These are phyloP conservation scores for Acer saccharum DNA, from an alignment of 345 rosid species.

Conservation along the genomic window DNA sequence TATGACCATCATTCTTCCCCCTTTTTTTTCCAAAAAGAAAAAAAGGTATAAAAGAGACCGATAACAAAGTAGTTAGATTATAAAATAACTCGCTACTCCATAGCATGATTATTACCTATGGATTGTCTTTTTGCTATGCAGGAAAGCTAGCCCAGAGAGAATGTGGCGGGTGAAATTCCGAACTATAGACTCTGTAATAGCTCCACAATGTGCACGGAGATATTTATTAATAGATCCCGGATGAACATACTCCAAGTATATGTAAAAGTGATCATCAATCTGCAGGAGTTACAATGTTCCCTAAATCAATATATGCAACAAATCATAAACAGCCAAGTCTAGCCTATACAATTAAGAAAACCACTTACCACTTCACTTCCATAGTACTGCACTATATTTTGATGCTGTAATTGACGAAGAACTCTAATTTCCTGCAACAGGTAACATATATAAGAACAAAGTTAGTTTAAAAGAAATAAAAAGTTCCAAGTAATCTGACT, in stretches of 20 bases:
- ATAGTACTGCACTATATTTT: conserved; percentile 73
- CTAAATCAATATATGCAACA: conserved; percentile 15
- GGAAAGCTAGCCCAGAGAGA: conserved; percentile 60
- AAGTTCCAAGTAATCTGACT: background rate
- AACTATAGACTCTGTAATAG: conserved; percentile 62
- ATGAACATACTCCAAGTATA: conserved; percentile 65
- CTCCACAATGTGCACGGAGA: conserved; percentile 55
- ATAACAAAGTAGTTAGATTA: conserved; percentile 3
- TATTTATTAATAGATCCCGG: conserved; percentile 70
- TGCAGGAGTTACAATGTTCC: conserved; percentile 28
- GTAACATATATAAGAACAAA: conserved; percentile 2
- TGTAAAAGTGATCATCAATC: conserved; percentile 66
- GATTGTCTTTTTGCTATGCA: conserved; percentile 61
- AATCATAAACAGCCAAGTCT: background rate
- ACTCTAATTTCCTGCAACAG: conserved; percentile 61
- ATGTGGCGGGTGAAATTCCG: conserved; percentile 78
- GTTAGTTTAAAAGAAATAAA: background rate
- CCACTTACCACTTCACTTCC: conserved; percentile 64
- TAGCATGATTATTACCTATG: conserved; percentile 51
- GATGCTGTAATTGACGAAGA: conserved; percentile 51
- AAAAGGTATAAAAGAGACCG: background rate
- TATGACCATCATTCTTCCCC: background rate
- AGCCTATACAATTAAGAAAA: background rate
- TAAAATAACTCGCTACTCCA: background rate
- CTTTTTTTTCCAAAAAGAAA: background rate